Percentiles rank a stretch among this genome's conserved stretches.
phyloP scores from a whole-genome alignment of 352 stramenopile species.

The Phytopythium mirpurense region DNA sequence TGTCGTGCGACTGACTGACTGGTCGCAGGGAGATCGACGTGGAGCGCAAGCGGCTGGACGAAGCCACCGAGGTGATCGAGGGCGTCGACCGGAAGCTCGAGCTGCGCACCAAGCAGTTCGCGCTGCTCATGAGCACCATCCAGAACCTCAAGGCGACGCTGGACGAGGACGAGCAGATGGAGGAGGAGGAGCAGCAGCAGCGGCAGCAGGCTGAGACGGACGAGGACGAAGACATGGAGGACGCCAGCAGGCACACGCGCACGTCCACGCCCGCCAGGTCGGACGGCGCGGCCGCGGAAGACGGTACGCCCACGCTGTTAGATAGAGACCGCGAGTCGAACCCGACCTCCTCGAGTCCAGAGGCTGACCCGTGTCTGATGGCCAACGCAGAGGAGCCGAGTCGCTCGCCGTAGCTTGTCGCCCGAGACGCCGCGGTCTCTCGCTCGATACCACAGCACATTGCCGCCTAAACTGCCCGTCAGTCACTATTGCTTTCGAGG shows the following conservation, averaged over 20 bases:
- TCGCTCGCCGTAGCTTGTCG: constrained; percentile 12
- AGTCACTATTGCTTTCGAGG: background rate
- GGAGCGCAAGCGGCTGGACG: constrained; percentile 51
- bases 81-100: constrained; percentile 58
- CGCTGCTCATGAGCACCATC: constrained; percentile 77
- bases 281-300: constrained; percentile 13
- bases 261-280: constrained; percentile 5
- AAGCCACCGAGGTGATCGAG: constrained; percentile 50
- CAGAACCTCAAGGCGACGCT: constrained; percentile 80
- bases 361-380: background rate
- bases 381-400: constrained; percentile 10
- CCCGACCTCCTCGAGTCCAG: too few relatives aligned
- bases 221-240: constrained; percentile 74
- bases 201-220: constrained; percentile 12
- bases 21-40: constrained; percentile 49
- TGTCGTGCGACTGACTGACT: background rate
- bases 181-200: constrained; percentile 37
- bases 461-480: too few relatives aligned
- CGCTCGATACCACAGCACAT: background rate
- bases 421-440: background rate
- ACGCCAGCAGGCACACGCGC: constrained; percentile 15
- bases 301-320: constrained; percentile 3
- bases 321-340: background rate
- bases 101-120: constrained; percentile 74
- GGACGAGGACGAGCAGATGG: constrained; percentile 60